Evolutionary conservation across 345 rosid genomes (phyloP).

Genomic region (Bruguiera parviflora): DNA sequence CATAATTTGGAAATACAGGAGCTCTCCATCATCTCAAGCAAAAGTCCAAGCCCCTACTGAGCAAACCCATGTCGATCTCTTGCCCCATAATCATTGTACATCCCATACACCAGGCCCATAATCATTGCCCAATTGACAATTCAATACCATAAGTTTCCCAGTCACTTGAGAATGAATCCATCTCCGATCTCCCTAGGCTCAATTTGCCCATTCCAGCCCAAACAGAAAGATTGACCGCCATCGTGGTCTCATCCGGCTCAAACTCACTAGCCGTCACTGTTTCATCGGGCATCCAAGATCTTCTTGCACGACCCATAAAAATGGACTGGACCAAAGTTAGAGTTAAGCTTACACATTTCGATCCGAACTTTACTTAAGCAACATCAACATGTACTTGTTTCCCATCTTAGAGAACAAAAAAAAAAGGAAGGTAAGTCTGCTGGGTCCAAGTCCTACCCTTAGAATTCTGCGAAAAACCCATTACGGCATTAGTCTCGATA

Average conservation of each 20-base stretch:
- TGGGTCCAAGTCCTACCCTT: conserved; percentile 36
- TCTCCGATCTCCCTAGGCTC: conserved; percentile 48
- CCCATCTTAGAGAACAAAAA: conserved; percentile 53
- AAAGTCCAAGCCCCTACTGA: conserved; percentile 51
- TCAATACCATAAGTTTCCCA: conserved; percentile 48
- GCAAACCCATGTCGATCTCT: conserved; percentile 68
- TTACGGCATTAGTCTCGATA: too few relatives aligned
- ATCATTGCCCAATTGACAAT: conserved; percentile 58
- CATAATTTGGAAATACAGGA: conserved; percentile 56
- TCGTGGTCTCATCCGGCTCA: conserved; percentile 61
- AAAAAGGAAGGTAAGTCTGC: conserved; percentile 66
- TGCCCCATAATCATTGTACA: conserved; percentile 80
- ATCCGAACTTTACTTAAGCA: conserved; percentile 53
- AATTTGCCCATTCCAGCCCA: conserved; percentile 55
- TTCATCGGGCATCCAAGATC: conserved; percentile 42
- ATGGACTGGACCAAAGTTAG: conserved; percentile 43
- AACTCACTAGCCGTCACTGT: conserved; percentile 48
- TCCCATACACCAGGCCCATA: conserved; percentile 96
- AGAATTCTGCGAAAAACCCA: too few relatives aligned
- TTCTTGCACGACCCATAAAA: conserved; percentile 66
- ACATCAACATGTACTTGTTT: conserved; percentile 61
- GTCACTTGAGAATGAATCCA: conserved; percentile 63
- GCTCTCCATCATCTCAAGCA: conserved; percentile 39
- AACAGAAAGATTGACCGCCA: conserved; percentile 60
- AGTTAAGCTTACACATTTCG: conserved; percentile 56